These are phyloP conservation scores for Pyricularia grisea DNA, from an alignment of 2,329 filamentous ascomycete genomes.

Conservation along the genomic window DNA sequence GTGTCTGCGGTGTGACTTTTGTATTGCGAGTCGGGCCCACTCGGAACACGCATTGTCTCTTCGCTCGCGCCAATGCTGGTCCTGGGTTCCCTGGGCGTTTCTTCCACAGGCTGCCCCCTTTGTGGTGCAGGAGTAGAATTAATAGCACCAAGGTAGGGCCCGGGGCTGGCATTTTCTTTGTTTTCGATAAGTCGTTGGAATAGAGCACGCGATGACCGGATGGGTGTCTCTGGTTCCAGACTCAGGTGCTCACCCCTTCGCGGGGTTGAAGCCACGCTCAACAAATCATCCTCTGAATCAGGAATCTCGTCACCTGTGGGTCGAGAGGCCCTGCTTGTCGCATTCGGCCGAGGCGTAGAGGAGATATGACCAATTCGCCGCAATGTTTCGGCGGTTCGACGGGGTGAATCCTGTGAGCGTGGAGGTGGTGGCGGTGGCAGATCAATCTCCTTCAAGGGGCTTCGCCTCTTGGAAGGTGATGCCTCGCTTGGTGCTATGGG, in stretches of 20 bases:
- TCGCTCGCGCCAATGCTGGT: neutral
- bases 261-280: constrained; percentile 16
- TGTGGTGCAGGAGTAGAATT: neutral
- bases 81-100: neutral
- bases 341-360: neutral
- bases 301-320: constrained; percentile 28
- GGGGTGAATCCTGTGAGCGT: neutral
- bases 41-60: neutral
- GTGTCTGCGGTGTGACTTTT: neutral
- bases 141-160: neutral
- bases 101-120: neutral
- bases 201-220: neutral
- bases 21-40: neutral
- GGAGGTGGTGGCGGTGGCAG: constrained; percentile 1
- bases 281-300: constrained; percentile 38
- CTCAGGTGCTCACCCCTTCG: constrained; percentile 11
- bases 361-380: neutral
- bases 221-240: constrained; percentile 1
- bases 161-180: neutral
- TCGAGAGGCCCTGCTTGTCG: neutral
- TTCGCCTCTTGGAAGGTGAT: constrained; percentile 2
- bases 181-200: neutral
- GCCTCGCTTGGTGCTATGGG: neutral
- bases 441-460: constrained; percentile 10
- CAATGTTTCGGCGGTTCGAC: neutral